Conservation (phyloP, 331 rosid genomes). For the Ulmus americana region DNA sequence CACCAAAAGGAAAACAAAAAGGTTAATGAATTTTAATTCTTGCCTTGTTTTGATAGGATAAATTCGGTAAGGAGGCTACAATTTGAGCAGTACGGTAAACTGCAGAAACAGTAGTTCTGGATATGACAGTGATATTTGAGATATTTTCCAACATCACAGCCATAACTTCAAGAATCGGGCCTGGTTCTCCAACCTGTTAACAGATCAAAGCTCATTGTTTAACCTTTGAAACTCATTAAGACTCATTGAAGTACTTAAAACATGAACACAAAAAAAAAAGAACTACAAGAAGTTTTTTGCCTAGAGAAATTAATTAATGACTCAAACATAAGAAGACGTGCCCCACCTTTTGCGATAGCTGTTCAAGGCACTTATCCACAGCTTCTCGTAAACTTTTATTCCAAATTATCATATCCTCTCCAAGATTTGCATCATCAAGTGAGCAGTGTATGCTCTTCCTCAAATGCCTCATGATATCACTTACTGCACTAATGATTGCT, state of each 20-base stretch:
- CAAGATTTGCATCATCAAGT: conserved; percentile 51
- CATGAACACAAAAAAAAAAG: conserved; percentile 5
- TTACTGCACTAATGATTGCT: conserved; percentile 55
- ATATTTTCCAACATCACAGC: conserved; percentile 69
- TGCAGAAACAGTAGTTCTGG: conserved; percentile 68
- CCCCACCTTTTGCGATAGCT: conserved; percentile 67
- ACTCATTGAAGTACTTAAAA: conserved; percentile 7
- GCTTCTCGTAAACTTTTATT: conserved; percentile 60
- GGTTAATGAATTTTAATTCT: conserved; percentile 18
- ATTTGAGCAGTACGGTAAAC: conserved; percentile 73
- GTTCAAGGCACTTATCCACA: conserved; percentile 82
- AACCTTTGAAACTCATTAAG: not conserved
- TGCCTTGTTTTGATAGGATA: conserved; percentile 76
- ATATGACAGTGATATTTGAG: conserved; percentile 45
- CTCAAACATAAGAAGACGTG: conserved; percentile 14
- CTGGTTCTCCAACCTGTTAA: conserved; percentile 80
- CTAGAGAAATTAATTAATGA: conserved; percentile 6
- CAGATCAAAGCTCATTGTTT: conserved; percentile 28
- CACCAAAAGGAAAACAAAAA: no score
- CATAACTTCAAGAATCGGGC: conserved; percentile 66
- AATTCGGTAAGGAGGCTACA: conserved; percentile 71
- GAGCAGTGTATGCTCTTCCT: conserved; percentile 71
- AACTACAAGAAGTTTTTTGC: conserved; percentile 4
- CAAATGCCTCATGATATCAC: conserved; percentile 86
- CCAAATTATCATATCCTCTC: conserved; percentile 46